Evolutionary conservation across 139 green algal genomes (phyloP).

Genomic region (Parachlorella kessleri): DNA sequence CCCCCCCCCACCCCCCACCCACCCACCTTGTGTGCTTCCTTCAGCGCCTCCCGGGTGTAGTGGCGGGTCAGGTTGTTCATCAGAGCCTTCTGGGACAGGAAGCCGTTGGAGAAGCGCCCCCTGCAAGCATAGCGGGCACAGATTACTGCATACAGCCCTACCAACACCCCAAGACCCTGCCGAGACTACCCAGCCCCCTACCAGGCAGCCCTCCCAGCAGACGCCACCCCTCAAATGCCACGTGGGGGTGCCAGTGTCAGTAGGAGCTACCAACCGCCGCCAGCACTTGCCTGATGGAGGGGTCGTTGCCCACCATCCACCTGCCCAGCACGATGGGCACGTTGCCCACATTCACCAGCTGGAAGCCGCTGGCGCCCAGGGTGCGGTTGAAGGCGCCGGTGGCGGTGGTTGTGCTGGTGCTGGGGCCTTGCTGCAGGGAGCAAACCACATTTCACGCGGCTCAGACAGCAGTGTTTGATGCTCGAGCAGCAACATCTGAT

Average conservation of each 20-base stretch:
- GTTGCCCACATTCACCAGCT: constrained; percentile 91
- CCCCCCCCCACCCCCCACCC: too few relatives aligned
- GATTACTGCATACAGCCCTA: not conserved
- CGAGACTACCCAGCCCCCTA: too few relatives aligned
- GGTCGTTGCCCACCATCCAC: constrained; percentile 51
- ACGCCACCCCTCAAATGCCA: too few relatives aligned
- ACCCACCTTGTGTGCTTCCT: constrained; percentile 71
- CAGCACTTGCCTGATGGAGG: constrained; percentile 43
- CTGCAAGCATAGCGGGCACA: constrained; percentile 14
- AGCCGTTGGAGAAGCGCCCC: constrained; percentile 46
- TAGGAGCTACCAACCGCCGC: not conserved
- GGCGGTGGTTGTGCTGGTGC: not conserved
- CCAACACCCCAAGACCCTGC: too few relatives aligned
- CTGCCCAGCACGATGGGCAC: constrained; percentile 71
- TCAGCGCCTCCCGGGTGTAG: constrained; percentile 67
- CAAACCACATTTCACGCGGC: too few relatives aligned
- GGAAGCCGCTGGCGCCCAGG: constrained; percentile 72
- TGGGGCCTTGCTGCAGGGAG: too few relatives aligned
- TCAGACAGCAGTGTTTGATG: too few relatives aligned
- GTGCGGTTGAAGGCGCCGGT: constrained; percentile 49
- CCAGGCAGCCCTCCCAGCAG: too few relatives aligned
- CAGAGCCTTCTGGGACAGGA: constrained; percentile 49
- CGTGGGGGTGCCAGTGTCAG: not conserved
- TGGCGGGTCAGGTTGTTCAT: constrained; percentile 60
- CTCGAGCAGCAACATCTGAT: too few relatives aligned